A percentile compares a stretch with the other conserved stretches of the same genome.
Evolutionary conservation across 2,329 filamentous ascomycete species (phyloP).

Genomic region (Aspergillus persii): DNA sequence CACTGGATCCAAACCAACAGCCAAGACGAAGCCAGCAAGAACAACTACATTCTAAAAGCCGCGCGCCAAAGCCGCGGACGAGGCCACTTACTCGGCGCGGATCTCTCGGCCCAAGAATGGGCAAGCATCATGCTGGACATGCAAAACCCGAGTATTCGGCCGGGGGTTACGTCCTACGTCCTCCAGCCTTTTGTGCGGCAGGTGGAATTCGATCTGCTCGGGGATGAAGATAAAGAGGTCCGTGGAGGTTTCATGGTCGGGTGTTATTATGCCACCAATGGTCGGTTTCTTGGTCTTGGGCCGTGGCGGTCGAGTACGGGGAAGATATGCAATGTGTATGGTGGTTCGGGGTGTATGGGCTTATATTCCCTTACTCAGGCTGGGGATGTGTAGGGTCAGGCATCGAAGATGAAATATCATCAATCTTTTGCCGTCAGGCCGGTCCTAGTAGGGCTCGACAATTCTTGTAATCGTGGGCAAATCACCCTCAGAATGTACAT

Average conservation of each 20-base stretch:
- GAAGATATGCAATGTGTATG: slow-evolving; percentile 5
- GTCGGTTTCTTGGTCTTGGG: slow-evolving; percentile 19
- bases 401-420: too few species aligned
- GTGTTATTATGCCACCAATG: slow-evolving; percentile 21
- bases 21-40: slow-evolving; percentile 10
- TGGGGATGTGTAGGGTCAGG: neutral
- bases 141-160: slow-evolving; percentile 2
- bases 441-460: too few species aligned
- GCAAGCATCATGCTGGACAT: slow-evolving; percentile 1
- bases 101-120: slow-evolving; percentile 4
- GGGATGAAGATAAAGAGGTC: neutral
- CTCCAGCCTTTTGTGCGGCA: slow-evolving; percentile 6
- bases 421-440: too few species aligned
- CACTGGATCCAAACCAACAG: slow-evolving; percentile 11
- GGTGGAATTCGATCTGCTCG: neutral
- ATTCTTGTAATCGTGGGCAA: too few species aligned
- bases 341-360: neutral
- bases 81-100: slow-evolving; percentile 3
- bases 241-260: slow-evolving; percentile 15
- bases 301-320: slow-evolving; percentile 20
- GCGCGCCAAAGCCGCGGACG: slow-evolving; percentile 5
- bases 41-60: slow-evolving; percentile 27
- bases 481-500: too few species aligned
- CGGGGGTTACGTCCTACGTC: neutral
- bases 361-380: neutral